Conservation (phyloP, 2,329 filamentous ascomycete species). For the Curvularia spicifera region DNA sequence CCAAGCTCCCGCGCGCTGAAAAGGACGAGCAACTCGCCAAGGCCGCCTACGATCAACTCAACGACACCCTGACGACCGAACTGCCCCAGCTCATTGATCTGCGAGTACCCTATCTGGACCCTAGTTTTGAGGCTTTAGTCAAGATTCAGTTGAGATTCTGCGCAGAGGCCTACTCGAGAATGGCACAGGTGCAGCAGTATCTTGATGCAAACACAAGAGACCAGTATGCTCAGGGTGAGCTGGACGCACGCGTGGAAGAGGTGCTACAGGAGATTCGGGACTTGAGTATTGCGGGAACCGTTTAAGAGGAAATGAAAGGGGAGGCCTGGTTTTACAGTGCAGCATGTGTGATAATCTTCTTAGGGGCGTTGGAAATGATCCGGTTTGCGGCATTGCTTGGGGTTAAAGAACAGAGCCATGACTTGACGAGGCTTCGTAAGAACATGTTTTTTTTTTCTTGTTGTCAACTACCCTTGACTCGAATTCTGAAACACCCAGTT, state of each 20-base stretch:
- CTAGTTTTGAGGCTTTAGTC: conserved; percentile 94
- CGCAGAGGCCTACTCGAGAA: conserved; percentile 93
- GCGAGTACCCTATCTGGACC: conserved; percentile 94
- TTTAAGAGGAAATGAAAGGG: conserved; percentile 39
- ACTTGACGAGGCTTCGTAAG: not conserved
- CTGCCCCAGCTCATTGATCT: conserved; percentile 95
- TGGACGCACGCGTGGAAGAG: conserved; percentile 91
- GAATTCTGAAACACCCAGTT: not conserved
- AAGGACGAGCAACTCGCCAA: conserved; percentile 96
- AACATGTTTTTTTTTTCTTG: not conserved
- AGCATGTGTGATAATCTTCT: conserved; percentile 3
- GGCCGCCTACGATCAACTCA: conserved; percentile 92
- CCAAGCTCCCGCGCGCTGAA: conserved; percentile 92
- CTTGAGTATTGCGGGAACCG: conserved; percentile 85
- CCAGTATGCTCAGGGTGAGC: conserved; percentile 90
- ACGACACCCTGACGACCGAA: conserved; percentile 93
- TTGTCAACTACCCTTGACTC: not conserved
- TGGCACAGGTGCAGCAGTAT: conserved; percentile 99
- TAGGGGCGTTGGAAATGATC: conserved; percentile 8
- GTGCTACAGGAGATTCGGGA: conserved; percentile 97
- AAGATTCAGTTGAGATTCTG: conserved; percentile 99
- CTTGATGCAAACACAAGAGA: conserved; percentile 94
- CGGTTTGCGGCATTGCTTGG: conserved; percentile 7
- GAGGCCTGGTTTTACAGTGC: not conserved
- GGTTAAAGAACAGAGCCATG: not conserved